Evolutionary conservation across 2,329 filamentous ascomycete species (phyloP).

Genomic region (Ophiostoma triangulosporum): DNA sequence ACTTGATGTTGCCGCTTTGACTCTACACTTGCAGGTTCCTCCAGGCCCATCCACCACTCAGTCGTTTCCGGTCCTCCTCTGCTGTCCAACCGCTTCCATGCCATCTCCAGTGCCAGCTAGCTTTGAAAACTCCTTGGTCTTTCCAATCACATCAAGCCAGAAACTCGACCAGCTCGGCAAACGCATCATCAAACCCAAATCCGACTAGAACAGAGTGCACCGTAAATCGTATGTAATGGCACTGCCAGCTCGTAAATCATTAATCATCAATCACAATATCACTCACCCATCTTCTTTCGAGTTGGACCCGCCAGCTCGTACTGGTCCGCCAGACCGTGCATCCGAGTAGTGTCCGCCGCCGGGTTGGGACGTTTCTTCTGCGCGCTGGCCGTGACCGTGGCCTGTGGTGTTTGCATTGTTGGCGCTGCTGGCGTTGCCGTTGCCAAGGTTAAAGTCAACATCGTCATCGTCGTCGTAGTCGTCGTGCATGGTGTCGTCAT

Average conservation of each 20-base stretch:
- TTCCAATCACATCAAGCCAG: not conserved
- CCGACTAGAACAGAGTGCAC: not conserved
- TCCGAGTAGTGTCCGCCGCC: constrained; percentile 4
- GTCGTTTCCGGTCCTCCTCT: not conserved
- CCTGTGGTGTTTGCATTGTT: constrained; percentile 8
- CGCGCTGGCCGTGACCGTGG: constrained; percentile 11
- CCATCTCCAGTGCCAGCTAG: not conserved
- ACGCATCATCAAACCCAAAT: not conserved
- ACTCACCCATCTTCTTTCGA: constrained; percentile 90
- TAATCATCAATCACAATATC: constrained; percentile 10
- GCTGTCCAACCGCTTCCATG: not conserved
- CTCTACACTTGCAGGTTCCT: too few species aligned
- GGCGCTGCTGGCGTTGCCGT: constrained; percentile 18
- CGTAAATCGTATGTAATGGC: not conserved
- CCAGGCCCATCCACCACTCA: not conserved
- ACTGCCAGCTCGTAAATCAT: too few species aligned
- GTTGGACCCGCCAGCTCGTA: constrained; percentile 38
- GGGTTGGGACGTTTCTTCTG: constrained; percentile 21
- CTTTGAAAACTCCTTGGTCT: not conserved
- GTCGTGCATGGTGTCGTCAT: constrained; percentile 19
- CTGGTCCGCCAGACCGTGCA: constrained; percentile 7
- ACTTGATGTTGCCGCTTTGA: not conserved
- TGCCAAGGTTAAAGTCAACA: constrained; percentile 39
- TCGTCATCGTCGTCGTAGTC: constrained; percentile 39
- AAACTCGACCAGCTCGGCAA: not conserved